Evolutionary conservation across 225 moss, liverwort and hornwort species (phyloP), one percentile per base, ranked within the genome.

Genomic region (Straminergon stramineum): DNA sequence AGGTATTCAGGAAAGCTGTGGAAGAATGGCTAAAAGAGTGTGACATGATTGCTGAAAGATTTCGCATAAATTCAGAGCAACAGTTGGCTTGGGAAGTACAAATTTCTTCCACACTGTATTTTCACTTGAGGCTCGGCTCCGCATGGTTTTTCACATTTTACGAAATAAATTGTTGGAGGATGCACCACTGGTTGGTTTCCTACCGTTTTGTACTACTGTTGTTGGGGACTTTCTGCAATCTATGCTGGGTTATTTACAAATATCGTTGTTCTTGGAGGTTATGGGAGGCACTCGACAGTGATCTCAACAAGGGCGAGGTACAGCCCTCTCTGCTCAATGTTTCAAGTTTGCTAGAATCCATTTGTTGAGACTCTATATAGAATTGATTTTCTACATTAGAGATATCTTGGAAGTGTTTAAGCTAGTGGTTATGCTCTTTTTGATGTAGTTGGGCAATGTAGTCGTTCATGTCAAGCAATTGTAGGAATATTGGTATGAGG

Each of bases 41-140:
- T 22, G 4, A 9, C 4, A 3, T 32, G 32, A 20, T 63, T 32
- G 6, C 2, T 26, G 45, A 9, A 32, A 82, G 63, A 15, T 6
- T 21, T 22, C 9, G 19, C 10, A 45, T 32, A n/a, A n/a, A n/a
- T n/a, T n/a, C n/a, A n/a, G n/a, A 31, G 5, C 13, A 41, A 30
- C 1, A 10, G 14, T 0, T 7, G 32, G 7, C 32, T 51, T 0
- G 0, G 27, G 5, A 1, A 1, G 9, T 27, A 0, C 43, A n/a
- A n/a, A n/a, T n/a, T n/a, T n/a, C n/a, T n/a, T n/a, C n/a, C n/a
- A n/a, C n/a, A n/a, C n/a, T n/a, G n/a, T n/a, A n/a, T n/a, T n/a
- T n/a, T n/a, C n/a, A n/a, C n/a, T n/a, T n/a, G n/a, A n/a, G n/a
- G n/a, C n/a, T n/a, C n/a, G n/a, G n/a, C n/a, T n/a, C n/a, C n/a